phyloP scores from a whole-genome alignment of 257 asterid genomes.

The Ehretia macrophylla region DNA sequence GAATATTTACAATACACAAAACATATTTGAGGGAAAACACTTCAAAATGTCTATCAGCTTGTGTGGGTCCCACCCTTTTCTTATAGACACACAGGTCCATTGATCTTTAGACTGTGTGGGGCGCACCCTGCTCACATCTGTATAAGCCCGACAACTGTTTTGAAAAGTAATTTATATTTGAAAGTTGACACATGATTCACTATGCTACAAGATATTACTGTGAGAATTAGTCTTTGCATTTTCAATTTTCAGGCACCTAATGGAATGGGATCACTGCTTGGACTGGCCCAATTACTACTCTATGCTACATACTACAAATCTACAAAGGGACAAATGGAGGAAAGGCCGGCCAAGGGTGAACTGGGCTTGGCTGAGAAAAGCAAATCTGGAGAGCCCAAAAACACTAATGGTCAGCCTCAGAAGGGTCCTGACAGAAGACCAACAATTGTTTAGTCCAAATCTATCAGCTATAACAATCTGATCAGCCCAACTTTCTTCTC shows the following conservation, averaged over 20 bases:
- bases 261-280: conserved; percentile 63
- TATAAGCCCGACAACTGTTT: too few species aligned
- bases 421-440: too few species aligned
- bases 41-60: too few species aligned
- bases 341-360: conserved; percentile 39
- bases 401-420: background rate
- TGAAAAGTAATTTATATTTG: too few species aligned
- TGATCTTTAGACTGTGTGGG: too few species aligned
- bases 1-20: too few species aligned
- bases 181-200: too few species aligned
- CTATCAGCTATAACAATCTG: background rate
- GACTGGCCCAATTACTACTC: conserved; percentile 65
- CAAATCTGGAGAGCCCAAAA: conserved; percentile 4
- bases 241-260: conserved; percentile 54
- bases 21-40: too few species aligned
- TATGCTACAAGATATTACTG: too few species aligned
- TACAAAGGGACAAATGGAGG: conserved; percentile 51
- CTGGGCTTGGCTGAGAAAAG: conserved; percentile 35
- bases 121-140: too few species aligned
- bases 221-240: background rate
- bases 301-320: conserved; percentile 70
- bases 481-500: background rate
- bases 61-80: background rate
- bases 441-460: background rate
- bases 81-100: too few species aligned